phyloP scores from a whole-genome alignment of 1,284 basidiomycete species.

The Neotropicomus parvogracilis region DNA sequence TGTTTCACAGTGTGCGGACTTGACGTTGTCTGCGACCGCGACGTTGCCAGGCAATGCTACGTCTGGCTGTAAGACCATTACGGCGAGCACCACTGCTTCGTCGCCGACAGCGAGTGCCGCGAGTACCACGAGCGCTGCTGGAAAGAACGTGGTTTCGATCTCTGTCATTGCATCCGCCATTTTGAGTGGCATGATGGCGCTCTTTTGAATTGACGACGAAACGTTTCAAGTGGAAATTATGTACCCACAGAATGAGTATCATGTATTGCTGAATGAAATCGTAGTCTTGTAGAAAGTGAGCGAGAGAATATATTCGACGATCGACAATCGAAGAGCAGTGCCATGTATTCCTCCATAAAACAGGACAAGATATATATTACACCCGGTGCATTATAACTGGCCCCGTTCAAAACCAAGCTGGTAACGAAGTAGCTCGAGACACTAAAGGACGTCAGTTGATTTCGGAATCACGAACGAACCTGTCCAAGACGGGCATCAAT shows the following conservation, averaged over 20 bases:
- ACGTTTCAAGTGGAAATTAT: too few species aligned
- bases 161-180: conserved; percentile 3
- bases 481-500: conserved; percentile 40
- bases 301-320: too few species aligned
- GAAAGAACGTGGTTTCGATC: conserved; percentile 14
- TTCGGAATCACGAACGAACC: conserved; percentile 33
- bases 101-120: conserved; percentile 18
- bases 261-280: too few species aligned
- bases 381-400: too few species aligned
- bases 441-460: neutral
- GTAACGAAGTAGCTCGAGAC: too few species aligned
- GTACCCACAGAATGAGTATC: too few species aligned
- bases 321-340: too few species aligned
- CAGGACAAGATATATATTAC: too few species aligned
- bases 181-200: conserved; percentile 7
- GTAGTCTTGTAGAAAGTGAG: too few species aligned
- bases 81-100: conserved; percentile 7
- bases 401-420: too few species aligned
- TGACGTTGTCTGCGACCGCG: conserved; percentile 27
- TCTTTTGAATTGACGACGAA: conserved; percentile 12
- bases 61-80: conserved; percentile 24
- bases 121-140: conserved; percentile 10
- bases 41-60: conserved; percentile 28
- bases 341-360: too few species aligned
- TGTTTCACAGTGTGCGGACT: conserved; percentile 28